Evolutionary conservation across 441 rosid species (phyloP).

Genomic region (Aquilaria agallochum): DNA sequence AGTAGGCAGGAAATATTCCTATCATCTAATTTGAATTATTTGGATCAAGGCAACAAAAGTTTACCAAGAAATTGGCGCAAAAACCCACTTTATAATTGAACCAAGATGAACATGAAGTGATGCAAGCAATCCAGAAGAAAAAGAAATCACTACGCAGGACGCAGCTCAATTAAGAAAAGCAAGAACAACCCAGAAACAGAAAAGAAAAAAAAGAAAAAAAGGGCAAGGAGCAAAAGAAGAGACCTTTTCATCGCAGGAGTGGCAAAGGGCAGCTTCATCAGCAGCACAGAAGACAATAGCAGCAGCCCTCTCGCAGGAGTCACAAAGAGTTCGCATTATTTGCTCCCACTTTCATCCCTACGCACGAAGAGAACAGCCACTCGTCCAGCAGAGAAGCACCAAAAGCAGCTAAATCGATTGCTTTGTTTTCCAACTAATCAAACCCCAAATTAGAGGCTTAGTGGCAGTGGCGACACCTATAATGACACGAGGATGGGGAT

Average conservation of each 20-base stretch:
- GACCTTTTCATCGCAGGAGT: slow-evolving; percentile 76
- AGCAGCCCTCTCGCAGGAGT: slow-evolving; percentile 78
- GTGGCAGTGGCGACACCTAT: slow-evolving; percentile 2
- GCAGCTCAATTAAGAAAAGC: slow-evolving; percentile 1
- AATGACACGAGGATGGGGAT: slow-evolving; percentile 5
- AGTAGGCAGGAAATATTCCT: no score
- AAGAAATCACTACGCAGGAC: slow-evolving; percentile 3
- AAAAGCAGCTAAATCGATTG: background rate
- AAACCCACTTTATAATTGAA: background rate
- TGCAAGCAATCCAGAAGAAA: background rate
- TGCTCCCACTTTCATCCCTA: slow-evolving; percentile 36
- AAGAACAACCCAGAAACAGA: background rate
- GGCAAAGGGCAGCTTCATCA: slow-evolving; percentile 84
- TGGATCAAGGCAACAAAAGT: background rate
- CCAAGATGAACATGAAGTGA: no score
- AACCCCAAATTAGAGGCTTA: background rate
- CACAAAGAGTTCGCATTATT: slow-evolving; percentile 75
- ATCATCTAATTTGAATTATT: no score
- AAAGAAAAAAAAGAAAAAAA: background rate
- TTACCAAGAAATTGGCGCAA: background rate
- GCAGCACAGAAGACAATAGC: slow-evolving; percentile 83
- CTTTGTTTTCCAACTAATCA: background rate
- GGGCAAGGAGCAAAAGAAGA: background rate
- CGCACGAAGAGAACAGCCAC: slow-evolving; percentile 7
- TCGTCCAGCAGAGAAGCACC: background rate